Conservation (phyloP, 208 protist genomes). For the Zelonia costaricensis region DNA sequence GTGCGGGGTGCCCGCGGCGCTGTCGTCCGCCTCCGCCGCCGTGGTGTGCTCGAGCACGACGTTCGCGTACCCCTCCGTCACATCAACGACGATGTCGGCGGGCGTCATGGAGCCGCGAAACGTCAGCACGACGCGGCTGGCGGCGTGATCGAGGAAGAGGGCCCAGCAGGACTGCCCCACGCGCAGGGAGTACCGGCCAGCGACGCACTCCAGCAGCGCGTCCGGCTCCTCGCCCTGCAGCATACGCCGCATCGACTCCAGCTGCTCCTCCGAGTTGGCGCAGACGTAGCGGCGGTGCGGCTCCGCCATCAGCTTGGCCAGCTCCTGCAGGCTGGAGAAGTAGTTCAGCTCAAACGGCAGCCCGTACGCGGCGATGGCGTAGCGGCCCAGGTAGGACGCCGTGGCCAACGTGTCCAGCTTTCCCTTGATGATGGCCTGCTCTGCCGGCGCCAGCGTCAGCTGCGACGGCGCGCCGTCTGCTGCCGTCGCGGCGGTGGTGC, state of each 20-base stretch:
- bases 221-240: conserved; percentile 53
- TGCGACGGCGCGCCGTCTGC: not conserved
- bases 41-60: conserved; percentile 24
- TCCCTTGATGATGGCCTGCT: conserved; percentile 12
- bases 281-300: conserved; percentile 67
- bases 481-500: not conserved
- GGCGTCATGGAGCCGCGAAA: conserved; percentile 75
- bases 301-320: conserved; percentile 49
- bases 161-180: conserved; percentile 52
- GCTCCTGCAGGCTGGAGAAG: conserved; percentile 49
- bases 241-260: conserved; percentile 77
- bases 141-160: conserved; percentile 67
- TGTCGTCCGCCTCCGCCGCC: no score
- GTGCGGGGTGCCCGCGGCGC: conserved; percentile 2
- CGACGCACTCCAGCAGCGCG: conserved; percentile 64
- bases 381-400: conserved; percentile 59
- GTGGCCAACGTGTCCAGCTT: conserved; percentile 31
- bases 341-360: conserved; percentile 82
- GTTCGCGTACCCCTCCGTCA: conserved; percentile 60
- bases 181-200: conserved; percentile 52
- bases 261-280: conserved; percentile 68
- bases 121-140: conserved; percentile 55
- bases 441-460: conserved; percentile 9
- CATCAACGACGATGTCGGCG: conserved; percentile 53
- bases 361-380: conserved; percentile 70